Evolutionary conservation across 1,284 basidiomycete species (phyloP).

Genomic region (Anthracocystis panici-leucophaei): DNA sequence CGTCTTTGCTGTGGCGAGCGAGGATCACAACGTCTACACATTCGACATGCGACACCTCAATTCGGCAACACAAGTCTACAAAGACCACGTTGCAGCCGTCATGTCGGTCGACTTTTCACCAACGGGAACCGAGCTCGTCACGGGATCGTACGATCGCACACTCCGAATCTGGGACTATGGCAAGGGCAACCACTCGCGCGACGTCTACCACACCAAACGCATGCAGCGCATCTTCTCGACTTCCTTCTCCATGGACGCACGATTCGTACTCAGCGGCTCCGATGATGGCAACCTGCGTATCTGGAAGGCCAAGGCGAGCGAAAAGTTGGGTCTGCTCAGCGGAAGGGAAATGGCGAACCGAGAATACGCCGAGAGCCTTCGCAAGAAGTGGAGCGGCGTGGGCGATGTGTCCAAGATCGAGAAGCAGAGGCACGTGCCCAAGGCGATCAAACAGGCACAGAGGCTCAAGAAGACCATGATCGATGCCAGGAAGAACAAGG

Average conservation of each 20-base stretch:
- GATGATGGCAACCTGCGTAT: slow-evolving; percentile 97
- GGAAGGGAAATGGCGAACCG: slow-evolving; percentile 91
- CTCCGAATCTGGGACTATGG: slow-evolving; percentile 93
- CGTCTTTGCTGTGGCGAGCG: slow-evolving; percentile 88
- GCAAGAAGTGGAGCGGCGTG: slow-evolving; percentile 82
- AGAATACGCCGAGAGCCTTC: slow-evolving; percentile 90
- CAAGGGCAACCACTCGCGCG: slow-evolving; percentile 79
- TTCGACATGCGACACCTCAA: slow-evolving; percentile 92
- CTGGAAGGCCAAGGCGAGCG: slow-evolving; percentile 94
- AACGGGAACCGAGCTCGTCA: slow-evolving; percentile 94
- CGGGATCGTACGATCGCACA: slow-evolving; percentile 95
- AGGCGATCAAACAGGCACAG: slow-evolving; percentile 86
- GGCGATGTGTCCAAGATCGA: slow-evolving; percentile 84
- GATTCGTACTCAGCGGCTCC: slow-evolving; percentile 91
- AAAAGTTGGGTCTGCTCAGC: slow-evolving; percentile 90
- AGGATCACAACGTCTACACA: slow-evolving; percentile 98
- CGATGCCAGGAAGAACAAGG: slow-evolving; percentile 88
- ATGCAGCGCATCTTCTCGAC: slow-evolving; percentile 84
- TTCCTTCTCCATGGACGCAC: slow-evolving; percentile 85
- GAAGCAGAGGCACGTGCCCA: slow-evolving; percentile 87
- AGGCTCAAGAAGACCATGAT: slow-evolving; percentile 94
- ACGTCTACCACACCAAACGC: slow-evolving; percentile 97
- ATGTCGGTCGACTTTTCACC: slow-evolving; percentile 74
- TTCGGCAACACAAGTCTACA: slow-evolving; percentile 92
- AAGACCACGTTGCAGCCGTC: slow-evolving; percentile 94